Base-by-base conservation (phyloP, 2,329 filamentous ascomycete genomes). In the Colletotrichum chrysophilum region DNA sequence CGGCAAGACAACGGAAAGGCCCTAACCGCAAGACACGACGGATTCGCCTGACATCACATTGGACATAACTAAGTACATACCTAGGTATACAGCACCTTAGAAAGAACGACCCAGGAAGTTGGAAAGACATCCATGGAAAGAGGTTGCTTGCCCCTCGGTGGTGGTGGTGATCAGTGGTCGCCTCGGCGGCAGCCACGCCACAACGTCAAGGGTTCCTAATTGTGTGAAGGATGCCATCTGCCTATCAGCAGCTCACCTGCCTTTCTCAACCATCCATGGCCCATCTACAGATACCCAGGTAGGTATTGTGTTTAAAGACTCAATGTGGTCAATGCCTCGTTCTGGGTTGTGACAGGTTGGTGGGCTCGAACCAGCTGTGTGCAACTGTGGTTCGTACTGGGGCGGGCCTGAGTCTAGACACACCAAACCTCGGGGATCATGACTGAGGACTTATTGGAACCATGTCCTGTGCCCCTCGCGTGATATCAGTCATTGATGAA, bases 401-500 rank as follows among this genome's bases (percentile, higher is more conserved):
- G 52, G 52, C 70, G 5, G 24, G 52, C 56, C 21, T 61, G 55
- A 32, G 36, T 32, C 34, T 16, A 16, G 9, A 18, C 34, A 21
- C 61, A 5, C 28, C 36, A 72, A 66, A 32, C 16, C 26, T 48
- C 36, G 14, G 26, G 32, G 60, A 32, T 60, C 60, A 60, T 52
- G 36, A 18, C 24, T 14, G 14, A 43, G 21, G 52, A 62, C 52
- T 14, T 48, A 16, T 55, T 60, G 58, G 56, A 36, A 69, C 62
- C 60, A 71, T 62, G 58, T 56, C 18, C 43, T 58, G 66, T 74
- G 71, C 71, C 60, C 66, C 66, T 72, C 38, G 73, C 64, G 32
- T 73, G 64, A 26, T 55, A 52, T 30, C 34, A 66, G 38, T n/a
- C 26, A 38, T 66, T 60, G 32, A 60, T 65, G 56, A 52, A 73